These are phyloP conservation scores for Prunus yedoensis DNA, from an alignment of 331 rosid genomes.

Conservation along the genomic window DNA sequence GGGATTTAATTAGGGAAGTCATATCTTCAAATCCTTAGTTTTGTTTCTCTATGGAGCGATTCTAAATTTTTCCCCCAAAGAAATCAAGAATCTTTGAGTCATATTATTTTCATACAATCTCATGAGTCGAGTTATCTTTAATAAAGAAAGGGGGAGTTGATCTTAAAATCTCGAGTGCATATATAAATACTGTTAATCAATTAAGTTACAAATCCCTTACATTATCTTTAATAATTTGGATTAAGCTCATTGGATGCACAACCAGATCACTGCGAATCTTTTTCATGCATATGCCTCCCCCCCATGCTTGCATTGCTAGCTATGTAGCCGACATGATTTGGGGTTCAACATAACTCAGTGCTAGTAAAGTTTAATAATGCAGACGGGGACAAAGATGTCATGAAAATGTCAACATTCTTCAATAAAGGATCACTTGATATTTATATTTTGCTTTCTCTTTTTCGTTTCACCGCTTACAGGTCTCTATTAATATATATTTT, in stretches of 20 bases:
- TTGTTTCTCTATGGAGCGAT: background rate
- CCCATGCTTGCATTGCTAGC: background rate
- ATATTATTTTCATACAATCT: background rate
- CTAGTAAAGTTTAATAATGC: background rate
- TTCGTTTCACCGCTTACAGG: slow-evolving; percentile 5
- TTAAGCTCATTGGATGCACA: background rate
- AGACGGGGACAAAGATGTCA: slow-evolving; percentile 1
- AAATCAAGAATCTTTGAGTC: background rate
- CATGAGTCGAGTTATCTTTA: too few species aligned
- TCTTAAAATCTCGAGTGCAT: background rate
- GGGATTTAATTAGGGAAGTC: background rate
- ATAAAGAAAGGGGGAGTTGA: too few species aligned
- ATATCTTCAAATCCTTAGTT: background rate
- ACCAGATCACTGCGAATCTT: background rate
- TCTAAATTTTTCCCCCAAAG: background rate
- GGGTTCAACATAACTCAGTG: background rate
- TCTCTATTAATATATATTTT: background rate
- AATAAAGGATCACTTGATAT: background rate
- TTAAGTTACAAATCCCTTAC: too few species aligned
- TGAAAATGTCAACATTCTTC: slow-evolving; percentile 30
- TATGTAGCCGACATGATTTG: background rate
- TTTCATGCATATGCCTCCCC: background rate
- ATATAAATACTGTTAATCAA: too few species aligned
- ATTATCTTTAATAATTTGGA: background rate
- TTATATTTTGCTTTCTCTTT: background rate